Evolutionary conservation across 768 basidiomycete species (phyloP).

Genomic region (Lentinula raphanica): DNA sequence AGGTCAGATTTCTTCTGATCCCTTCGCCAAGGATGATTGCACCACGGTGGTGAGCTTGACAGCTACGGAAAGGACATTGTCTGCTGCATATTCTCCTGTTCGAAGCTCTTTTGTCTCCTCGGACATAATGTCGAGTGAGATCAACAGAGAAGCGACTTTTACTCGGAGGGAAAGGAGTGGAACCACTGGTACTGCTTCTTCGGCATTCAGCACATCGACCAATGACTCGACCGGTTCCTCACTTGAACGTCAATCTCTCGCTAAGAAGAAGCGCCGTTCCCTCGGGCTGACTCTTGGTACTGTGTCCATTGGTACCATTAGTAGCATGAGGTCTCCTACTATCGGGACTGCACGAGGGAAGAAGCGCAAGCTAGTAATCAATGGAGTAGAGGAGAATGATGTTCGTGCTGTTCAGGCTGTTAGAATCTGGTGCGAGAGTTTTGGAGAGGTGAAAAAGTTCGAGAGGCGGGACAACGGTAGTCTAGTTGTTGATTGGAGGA

Average conservation of each 20-base stretch:
- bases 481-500: slow-evolving; percentile 31
- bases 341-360: neutral
- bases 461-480: slow-evolving; percentile 20
- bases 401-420: slow-evolving; percentile 24
- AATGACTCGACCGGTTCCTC: neutral
- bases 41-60: neutral
- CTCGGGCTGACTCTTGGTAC: neutral
- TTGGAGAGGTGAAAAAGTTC: slow-evolving; percentile 30
- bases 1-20: neutral
- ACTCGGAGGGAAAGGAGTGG: slow-evolving; percentile 1
- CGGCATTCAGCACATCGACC: neutral
- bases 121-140: neutral
- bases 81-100: neutral
- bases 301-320: neutral
- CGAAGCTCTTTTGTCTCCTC: neutral
- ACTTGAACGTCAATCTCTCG: neutral
- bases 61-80: neutral
- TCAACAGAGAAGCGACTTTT: neutral
- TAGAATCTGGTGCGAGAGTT: slow-evolving; percentile 29
- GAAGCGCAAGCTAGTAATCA: slow-evolving; percentile 29
- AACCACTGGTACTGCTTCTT: neutral
- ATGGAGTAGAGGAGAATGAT: slow-evolving; percentile 24
- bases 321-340: neutral
- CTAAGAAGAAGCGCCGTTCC: neutral
- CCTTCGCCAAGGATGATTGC: neutral